phyloP scores from a whole-genome alignment of 768 basidiomycete genomes.

The Suillus cothurnatus region DNA sequence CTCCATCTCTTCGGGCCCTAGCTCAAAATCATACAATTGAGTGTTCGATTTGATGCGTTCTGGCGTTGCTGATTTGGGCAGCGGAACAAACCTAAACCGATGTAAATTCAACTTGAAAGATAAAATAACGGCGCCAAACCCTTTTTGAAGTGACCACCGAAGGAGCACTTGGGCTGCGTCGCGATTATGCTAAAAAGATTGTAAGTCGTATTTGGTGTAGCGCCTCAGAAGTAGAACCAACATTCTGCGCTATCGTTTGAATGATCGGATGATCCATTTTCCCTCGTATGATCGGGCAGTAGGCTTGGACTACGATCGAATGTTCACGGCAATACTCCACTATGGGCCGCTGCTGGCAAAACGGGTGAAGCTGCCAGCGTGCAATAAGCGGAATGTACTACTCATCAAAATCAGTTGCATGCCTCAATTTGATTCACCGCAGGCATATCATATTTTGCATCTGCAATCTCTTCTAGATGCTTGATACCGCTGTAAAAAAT shows the following conservation, averaged over 20 bases:
- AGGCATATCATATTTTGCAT: slow-evolving; percentile 63
- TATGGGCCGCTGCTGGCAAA: slow-evolving; percentile 80
- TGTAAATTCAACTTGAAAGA: not conserved
- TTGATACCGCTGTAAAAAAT: slow-evolving; percentile 54
- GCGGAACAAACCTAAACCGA: slow-evolving; percentile 64
- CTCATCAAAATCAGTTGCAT: slow-evolving; percentile 15
- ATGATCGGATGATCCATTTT: slow-evolving; percentile 55
- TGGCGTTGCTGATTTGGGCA: slow-evolving; percentile 80
- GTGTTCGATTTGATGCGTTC: slow-evolving; percentile 73
- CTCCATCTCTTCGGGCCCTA: slow-evolving; percentile 64
- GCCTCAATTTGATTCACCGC: slow-evolving; percentile 86
- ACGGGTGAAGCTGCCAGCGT: slow-evolving; percentile 65
- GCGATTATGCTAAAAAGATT: slow-evolving; percentile 47
- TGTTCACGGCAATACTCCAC: slow-evolving; percentile 70
- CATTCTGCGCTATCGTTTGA: slow-evolving; percentile 59
- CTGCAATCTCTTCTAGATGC: slow-evolving; percentile 74
- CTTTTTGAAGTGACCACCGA: slow-evolving; percentile 88
- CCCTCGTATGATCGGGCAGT: slow-evolving; percentile 74
- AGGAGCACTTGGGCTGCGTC: slow-evolving; percentile 81
- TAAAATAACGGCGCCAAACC: slow-evolving; percentile 45
- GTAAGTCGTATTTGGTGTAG: not conserved
- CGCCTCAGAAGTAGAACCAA: slow-evolving; percentile 26
- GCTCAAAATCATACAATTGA: slow-evolving; percentile 74
- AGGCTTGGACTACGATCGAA: slow-evolving; percentile 69
- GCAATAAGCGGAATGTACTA: not conserved